A percentile compares a stretch with the other conserved stretches of the same genome.
Evolutionary conservation across 2,329 filamentous ascomycete genomes (phyloP).

Genomic region (Sporothrix inflata): DNA sequence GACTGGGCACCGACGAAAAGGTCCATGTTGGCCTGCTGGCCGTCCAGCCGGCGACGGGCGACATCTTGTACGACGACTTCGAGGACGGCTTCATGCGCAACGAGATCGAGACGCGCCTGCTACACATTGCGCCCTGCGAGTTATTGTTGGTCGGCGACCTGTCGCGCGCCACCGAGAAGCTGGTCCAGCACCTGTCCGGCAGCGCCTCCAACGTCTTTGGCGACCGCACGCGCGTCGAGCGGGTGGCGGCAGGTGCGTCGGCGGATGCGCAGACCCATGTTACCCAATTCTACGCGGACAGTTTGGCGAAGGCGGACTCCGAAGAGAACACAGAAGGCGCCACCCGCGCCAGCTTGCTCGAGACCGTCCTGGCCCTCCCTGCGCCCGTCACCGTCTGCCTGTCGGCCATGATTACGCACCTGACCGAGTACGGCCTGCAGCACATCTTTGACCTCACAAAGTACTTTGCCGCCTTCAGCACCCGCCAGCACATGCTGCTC

Average conservation of each 20-base stretch:
- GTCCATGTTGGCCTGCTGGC: constrained; percentile 90
- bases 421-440: constrained; percentile 89
- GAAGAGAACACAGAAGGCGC: not conserved
- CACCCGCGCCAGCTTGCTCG: constrained; percentile 66
- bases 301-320: constrained; percentile 40
- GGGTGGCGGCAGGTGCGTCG: constrained; percentile 74
- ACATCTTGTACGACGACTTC: constrained; percentile 94
- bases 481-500: constrained; percentile 90
- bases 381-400: constrained; percentile 88
- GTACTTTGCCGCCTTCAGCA: constrained; percentile 95
- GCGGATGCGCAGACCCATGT: constrained; percentile 87
- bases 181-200: constrained; percentile 85
- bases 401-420: constrained; percentile 92
- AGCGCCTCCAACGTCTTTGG: constrained; percentile 91
- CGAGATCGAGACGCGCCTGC: constrained; percentile 90
- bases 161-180: constrained; percentile 88
- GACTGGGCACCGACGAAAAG: constrained; percentile 82
- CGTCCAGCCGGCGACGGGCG: constrained; percentile 92
- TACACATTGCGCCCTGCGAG: constrained; percentile 95
- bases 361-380: constrained; percentile 83
- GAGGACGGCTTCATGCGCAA: constrained; percentile 97
- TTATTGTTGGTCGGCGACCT: constrained; percentile 90
- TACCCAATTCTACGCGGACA: constrained; percentile 87
- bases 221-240: constrained; percentile 84
- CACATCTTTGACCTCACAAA: constrained; percentile 96